Conservation (phyloP, 352 stramenopile species). For the Globisporangium nodosum region DNA sequence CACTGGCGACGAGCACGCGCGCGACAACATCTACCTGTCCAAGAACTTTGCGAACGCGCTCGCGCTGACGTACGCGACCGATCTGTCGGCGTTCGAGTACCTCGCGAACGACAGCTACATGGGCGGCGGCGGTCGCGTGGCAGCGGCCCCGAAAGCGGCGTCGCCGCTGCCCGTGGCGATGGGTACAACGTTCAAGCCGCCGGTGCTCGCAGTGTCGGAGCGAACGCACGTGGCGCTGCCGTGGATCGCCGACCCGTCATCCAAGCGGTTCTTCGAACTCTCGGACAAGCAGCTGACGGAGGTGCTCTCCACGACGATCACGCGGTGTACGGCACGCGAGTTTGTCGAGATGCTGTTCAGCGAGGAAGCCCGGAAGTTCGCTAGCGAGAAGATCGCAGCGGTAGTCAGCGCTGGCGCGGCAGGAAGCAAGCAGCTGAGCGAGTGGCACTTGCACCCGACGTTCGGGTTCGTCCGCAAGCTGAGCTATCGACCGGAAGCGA, state of each 20-base stretch:
- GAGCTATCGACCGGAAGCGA: constrained; percentile 30
- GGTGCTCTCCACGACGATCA: constrained; percentile 40
- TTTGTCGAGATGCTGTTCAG: constrained; percentile 44
- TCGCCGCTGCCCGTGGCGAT: constrained; percentile 10
- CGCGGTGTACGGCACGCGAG: constrained; percentile 27
- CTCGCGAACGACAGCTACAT: constrained; percentile 2
- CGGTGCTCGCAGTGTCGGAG: constrained; percentile 32
- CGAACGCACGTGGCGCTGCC: constrained; percentile 29
- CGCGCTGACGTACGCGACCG: constrained; percentile 59
- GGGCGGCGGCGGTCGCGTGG: background rate
- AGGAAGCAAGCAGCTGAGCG: constrained; percentile 17
- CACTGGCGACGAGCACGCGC: constrained; percentile 15
- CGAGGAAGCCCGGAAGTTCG: constrained; percentile 24
- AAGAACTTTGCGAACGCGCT: constrained; percentile 71
- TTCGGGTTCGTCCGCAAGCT: constrained; percentile 54
- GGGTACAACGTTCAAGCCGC: constrained; percentile 31
- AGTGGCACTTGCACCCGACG: constrained; percentile 46
- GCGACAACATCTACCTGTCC: constrained; percentile 46
- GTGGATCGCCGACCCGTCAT: constrained; percentile 37
- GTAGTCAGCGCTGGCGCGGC: too few relatives aligned
- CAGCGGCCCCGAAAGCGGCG: background rate
- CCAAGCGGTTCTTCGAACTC: constrained; percentile 41
- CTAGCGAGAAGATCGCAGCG: constrained; percentile 3
- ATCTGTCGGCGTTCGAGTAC: constrained; percentile 45
- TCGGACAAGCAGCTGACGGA: constrained; percentile 41